Percentiles rank a stretch among this genome's conserved stretches.
Conservation (phyloP, 2,329 filamentous ascomycete species). For the Lasiodiplodia theobromae region DNA sequence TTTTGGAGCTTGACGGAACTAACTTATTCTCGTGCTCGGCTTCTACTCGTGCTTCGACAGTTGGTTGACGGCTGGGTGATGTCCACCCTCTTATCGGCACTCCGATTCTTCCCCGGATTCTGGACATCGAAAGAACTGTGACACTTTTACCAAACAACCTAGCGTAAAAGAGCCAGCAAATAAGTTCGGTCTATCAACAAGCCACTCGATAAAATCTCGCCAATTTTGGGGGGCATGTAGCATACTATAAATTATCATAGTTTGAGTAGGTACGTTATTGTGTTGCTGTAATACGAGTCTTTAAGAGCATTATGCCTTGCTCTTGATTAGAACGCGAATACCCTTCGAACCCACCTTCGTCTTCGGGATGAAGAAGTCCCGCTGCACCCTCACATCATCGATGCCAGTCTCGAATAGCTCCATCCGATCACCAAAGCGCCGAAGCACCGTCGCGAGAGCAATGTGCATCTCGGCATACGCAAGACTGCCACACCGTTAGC, state of each 20-base stretch:
- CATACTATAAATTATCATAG: neutral
- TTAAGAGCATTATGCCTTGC: slow-evolving; percentile 5
- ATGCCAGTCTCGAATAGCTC: slow-evolving; percentile 36
- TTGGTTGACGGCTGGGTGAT: neutral
- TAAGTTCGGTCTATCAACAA: no score
- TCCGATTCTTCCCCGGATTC: no score
- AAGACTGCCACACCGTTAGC: slow-evolving; percentile 22
- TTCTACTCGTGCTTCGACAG: no score
- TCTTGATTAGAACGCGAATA: slow-evolving; percentile 38
- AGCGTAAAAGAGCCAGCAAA: neutral
- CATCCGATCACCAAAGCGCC: slow-evolving; percentile 26
- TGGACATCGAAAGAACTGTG: no score
- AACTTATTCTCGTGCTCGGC: no score
- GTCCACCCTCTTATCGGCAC: neutral
- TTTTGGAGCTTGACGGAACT: neutral
- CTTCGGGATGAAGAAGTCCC: slow-evolving; percentile 50
- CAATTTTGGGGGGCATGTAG: neutral
- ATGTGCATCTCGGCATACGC: slow-evolving; percentile 31
- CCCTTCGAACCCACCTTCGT: slow-evolving; percentile 44
- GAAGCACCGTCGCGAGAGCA: slow-evolving; percentile 31
- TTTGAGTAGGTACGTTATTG: neutral
- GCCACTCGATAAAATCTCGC: neutral
- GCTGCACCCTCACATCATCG: slow-evolving; percentile 42
- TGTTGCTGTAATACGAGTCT: neutral
- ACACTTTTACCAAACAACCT: neutral